Conservation (phyloP, 192 early-diverging fungal species). For the Entophlyctis luteolus region DNA sequence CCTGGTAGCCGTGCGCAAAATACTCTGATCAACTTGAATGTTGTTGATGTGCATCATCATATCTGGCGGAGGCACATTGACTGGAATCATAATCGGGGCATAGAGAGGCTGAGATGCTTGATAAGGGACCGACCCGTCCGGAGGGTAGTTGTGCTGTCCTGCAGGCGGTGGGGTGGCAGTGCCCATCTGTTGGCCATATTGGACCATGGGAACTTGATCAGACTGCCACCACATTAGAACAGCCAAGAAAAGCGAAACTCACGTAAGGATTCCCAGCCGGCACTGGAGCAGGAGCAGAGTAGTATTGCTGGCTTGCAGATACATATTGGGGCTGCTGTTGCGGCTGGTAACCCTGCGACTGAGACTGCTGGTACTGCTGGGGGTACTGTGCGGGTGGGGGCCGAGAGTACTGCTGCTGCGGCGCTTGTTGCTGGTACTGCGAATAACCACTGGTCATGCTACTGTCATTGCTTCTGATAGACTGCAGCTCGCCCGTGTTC, state of each 20-base stretch:
- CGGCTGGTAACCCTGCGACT: background rate
- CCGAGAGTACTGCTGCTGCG: background rate
- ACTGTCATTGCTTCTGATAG: background rate
- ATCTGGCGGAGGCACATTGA: slow-evolving; percentile 1
- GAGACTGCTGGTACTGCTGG: background rate
- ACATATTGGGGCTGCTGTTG: slow-evolving; percentile 10
- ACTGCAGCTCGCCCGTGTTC: background rate
- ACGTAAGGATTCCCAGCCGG: slow-evolving; percentile 1
- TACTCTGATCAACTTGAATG: slow-evolving; percentile 6
- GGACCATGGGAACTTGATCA: background rate
- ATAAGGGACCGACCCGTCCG: background rate
- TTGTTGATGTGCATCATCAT: slow-evolving; percentile 12
- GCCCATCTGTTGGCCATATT: slow-evolving; percentile 7
- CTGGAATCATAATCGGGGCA: slow-evolving; percentile 12
- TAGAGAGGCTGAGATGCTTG: slow-evolving; percentile 1
- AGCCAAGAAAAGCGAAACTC: background rate
- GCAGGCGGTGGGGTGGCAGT: background rate
- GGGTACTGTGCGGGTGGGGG: background rate
- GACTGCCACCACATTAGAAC: slow-evolving; percentile 1
- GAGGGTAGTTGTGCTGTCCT: slow-evolving; percentile 2
- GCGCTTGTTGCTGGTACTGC: background rate
- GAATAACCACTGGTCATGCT: background rate
- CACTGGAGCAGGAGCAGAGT: background rate
- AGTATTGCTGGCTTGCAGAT: background rate
- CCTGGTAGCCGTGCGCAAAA: background rate